Base-by-base conservation (phyloP, 345 rosid genomes). In the Limnanthes douglasii region DNA sequence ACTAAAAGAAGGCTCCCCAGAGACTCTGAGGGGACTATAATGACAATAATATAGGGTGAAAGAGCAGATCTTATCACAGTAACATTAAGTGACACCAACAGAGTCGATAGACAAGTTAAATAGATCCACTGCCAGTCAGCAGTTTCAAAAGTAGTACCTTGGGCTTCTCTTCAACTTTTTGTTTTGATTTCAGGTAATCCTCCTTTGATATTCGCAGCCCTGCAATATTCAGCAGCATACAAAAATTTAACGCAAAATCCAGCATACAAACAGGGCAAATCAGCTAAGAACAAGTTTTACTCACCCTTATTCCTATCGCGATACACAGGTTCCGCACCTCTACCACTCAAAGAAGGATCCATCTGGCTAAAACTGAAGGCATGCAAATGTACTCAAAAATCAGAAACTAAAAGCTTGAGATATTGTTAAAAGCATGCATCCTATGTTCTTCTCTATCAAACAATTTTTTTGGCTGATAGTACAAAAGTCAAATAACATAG, bases 221-320 rank as follows among this genome's bases (percentile, higher is more conserved):
- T 79, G 77, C 43, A 55, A 11, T 17, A 41, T 36, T 20, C 31
- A 42, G 33, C 41, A 47, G 46, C 24, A 50, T 34, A 26, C 11
- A 33, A 14, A 34, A 22, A 49, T 51, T 19, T 51, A 53, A 12
- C 17, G 29, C 28, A 37, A 25, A 21, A 17, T 28, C 11, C 35
- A 36, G 26, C 4, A 45, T 34, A 8, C 10, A 29, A 13, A 44
- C 17, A 8, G 32, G 15, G 18, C 27, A 38, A 14, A 57, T 12
- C 8, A 46, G 35, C 47, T 35, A 38, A 41, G 39, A 22, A 23
- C 20, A 24, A 3, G 37, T 46, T 15, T 17, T 36, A 12, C 33
- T 50, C 43, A 79, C 98, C 80, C 78, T 69, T 64, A 34, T 23
- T 55, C 61, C 79, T 88, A 59, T 79, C 95, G 53, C 98, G 98